These are phyloP conservation scores for Erythrobasidium hasegawianum DNA, from an alignment of 1,284 basidiomycete species.

Conservation along the genomic window DNA sequence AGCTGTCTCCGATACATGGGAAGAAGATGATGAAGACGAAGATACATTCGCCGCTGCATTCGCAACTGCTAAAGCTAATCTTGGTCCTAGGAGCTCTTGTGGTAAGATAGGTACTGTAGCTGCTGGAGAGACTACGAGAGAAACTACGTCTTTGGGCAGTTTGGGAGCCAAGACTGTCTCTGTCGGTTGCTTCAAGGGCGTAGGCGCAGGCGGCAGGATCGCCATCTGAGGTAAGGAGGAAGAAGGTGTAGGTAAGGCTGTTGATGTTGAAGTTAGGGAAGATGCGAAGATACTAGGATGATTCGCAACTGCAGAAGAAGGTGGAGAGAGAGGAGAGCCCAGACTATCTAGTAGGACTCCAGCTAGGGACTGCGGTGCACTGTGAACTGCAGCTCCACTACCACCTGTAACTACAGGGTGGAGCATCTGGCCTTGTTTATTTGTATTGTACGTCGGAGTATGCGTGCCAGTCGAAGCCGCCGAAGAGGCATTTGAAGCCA, in stretches of 20 bases:
- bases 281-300: not conserved
- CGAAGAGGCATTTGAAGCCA: not conserved
- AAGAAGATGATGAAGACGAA: not conserved
- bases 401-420: conserved; percentile 10
- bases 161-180: conserved; percentile 29
- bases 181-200: conserved; percentile 27
- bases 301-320: not conserved
- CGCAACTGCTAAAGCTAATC: not conserved
- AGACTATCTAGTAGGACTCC: not conserved
- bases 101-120: conserved; percentile 1
- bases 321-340: not conserved
- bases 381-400: no score
- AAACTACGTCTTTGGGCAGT: conserved; percentile 8
- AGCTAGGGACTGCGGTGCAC: not conserved
- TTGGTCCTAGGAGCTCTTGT: conserved; percentile 1
- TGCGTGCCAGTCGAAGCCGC: not conserved
- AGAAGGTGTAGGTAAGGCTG: not conserved
- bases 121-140: not conserved
- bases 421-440: not conserved
- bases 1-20: not conserved
- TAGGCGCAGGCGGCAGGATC: conserved; percentile 17
- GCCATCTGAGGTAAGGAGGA: not conserved
- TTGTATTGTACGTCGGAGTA: not conserved
- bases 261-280: not conserved
- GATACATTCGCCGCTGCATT: conserved; percentile 5